phyloP scores from a whole-genome alignment of 1,284 basidiomycete species.

The Phlebopus sp. region DNA sequence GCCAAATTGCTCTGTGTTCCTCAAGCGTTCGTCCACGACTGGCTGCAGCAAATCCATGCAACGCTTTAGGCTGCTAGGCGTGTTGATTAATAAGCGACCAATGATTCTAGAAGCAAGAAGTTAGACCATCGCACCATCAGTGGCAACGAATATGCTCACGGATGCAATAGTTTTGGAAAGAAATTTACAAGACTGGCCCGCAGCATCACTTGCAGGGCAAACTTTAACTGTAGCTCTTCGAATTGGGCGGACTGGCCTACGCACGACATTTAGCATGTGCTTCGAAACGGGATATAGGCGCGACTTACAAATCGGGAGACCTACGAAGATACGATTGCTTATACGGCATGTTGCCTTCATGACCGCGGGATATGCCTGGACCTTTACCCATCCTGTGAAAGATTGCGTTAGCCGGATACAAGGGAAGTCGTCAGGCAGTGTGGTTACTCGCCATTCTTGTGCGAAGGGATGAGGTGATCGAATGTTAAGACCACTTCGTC shows the following conservation, averaged over 20 bases:
- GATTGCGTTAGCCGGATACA: slow-evolving; percentile 12
- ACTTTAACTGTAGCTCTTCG: slow-evolving; percentile 32
- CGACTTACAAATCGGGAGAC: slow-evolving; percentile 38
- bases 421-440: slow-evolving; percentile 1
- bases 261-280: slow-evolving; percentile 14
- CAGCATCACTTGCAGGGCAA: slow-evolving; percentile 33
- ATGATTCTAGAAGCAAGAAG: slow-evolving; percentile 25
- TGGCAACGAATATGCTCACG: slow-evolving; percentile 23
- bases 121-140: slow-evolving; percentile 15
- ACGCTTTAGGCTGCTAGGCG: slow-evolving; percentile 29
- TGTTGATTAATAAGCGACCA: slow-evolving; percentile 33
- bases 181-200: slow-evolving; percentile 32
- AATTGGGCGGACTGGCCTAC: slow-evolving; percentile 30
- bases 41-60: slow-evolving; percentile 32
- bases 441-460: slow-evolving; percentile 21
- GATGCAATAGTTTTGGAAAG: slow-evolving; percentile 33
- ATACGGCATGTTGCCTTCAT: slow-evolving; percentile 36
- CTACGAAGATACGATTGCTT: slow-evolving; percentile 46
- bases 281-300: slow-evolving; percentile 6
- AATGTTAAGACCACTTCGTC: slow-evolving; percentile 39
- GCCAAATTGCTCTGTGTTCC: slow-evolving; percentile 14
- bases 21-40: slow-evolving; percentile 33
- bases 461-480: slow-evolving; percentile 28
- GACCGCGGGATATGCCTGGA: slow-evolving; percentile 27
- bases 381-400: slow-evolving; percentile 28